Evolutionary conservation across 2,329 filamentous ascomycete species (phyloP), one percentile per base, ranked within the genome.

Genomic region (Colletotrichum paranaense): DNA sequence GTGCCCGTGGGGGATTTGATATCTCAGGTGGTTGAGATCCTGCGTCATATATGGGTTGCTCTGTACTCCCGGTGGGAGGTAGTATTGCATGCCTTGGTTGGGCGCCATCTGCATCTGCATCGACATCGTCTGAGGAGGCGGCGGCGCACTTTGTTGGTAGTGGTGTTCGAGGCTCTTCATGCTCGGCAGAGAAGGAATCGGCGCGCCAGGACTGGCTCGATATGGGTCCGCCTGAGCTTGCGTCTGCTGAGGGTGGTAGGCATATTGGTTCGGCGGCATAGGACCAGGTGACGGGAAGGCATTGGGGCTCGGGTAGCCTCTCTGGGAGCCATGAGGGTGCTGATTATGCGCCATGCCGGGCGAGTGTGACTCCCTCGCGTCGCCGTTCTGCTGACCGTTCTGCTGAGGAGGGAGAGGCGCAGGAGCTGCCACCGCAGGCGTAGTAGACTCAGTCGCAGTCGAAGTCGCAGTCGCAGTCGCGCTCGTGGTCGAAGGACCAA

Each of bases 11-110:
- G 86, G 83, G 49, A 89, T 77, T 42, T 85, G 81, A 76, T 88
- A 88, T 69, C 87, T 81, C 67, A 89, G 78, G n/a, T 82, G 83
- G 73, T 89, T 85, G 9, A 82, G 77, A 68, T 82, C 82, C 81
- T 83, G 76, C 75, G 79, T 74, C 57, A 74, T 49, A 26, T 74
- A 74, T 49, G 68, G 68, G 12, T 74, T 74, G 64, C 56, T 14
- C 30, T 67, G 68, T 28, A 74, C 55, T 35, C 62, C 72, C 75
- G 85, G 76, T 77, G 84, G 74, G 79, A 76, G 38, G 74, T 88
- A 88, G 78, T 86, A 89, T 24, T 82, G 77, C 79, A 88, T 79
- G 38, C 81, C 55, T 16, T 56, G 72, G 38, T 78, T 79, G 56
- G 81, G 79, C 30, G 81, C 79, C 70, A 84, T 80, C 24, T 81